Base-by-base conservation (phyloP, 176 grass and related monocot genomes). In the Aegilops longissima region DNA sequence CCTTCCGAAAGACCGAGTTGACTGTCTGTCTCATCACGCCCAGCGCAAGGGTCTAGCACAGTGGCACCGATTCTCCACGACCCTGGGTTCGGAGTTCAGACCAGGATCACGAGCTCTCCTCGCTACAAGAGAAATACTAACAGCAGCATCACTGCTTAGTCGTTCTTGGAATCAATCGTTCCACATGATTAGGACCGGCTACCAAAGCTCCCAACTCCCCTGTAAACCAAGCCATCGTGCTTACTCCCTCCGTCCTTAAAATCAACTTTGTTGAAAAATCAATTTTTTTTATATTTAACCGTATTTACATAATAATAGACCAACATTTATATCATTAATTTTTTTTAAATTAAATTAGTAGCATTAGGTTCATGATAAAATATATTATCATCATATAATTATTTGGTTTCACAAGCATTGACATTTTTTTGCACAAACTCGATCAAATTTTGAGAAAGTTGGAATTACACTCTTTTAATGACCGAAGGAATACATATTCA, bases 181-280 rank as follows among this genome's bases (percentile, higher is more conserved):
- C 20, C 75, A 45, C 47, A 80, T 84, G 75, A 84, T 89, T 89
- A 63, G 87, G 56, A 78, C 52, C 62, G 29, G 35, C 30, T 51
- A 33, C 87, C 39, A 52, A 58, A 70, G 51, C 51, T 54, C 51
- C 51, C 51, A 54, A 6, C 49, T 17, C 49, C 49, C 49, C 49
- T 52, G 49, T 45, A 45, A 12, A 45, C 11, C 13, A 51, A 16
- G 5, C 47, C 51, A 58, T 58, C 6, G 13, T 9, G 29, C 66
- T 2, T 34, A 29, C 1, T 35, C 5, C 27, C 27, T 27, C 27
- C 27, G 27, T 27, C 1, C 27, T 27, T 27, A 27, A 27, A 27
- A 27, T 27, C 27, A 27, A 27, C 27, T 27, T 27, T 27, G 27
- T 27, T 27, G 27, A 27, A 27, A 27, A 25, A 25, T 25, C 25